Evolutionary conservation across 1,139 yeast genomes (phyloP).

Genomic region (Arxiozyma heterogenica): DNA sequence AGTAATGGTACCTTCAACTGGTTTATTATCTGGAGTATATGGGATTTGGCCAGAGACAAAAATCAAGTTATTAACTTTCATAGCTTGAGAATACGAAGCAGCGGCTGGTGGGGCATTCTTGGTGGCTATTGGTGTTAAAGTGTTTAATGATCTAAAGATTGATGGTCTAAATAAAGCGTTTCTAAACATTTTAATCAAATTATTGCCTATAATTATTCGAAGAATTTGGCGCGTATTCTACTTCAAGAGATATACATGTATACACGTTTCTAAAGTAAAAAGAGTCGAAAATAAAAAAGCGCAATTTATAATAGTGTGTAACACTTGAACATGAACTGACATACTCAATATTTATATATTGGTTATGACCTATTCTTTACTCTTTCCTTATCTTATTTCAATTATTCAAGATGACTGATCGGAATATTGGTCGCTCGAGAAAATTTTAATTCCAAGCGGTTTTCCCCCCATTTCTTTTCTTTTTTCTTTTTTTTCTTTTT

Average conservation of each 20-base stretch:
- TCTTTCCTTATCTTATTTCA: neutral
- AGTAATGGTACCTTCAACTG: conserved; percentile 65
- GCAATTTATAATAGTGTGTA: neutral
- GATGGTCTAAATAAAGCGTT: conserved; percentile 15
- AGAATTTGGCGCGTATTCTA: conserved; percentile 34
- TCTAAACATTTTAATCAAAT: conserved; percentile 13
- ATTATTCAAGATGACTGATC: neutral
- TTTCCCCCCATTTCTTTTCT: no score
- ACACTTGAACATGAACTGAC: no score
- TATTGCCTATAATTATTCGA: no score
- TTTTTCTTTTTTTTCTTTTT: no score
- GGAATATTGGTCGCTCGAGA: neutral
- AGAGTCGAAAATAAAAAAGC: neutral
- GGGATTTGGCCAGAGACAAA: conserved; percentile 96
- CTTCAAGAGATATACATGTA: no score
- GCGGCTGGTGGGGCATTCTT: conserved; percentile 90
- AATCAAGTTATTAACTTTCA: conserved; percentile 76
- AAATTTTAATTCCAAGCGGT: neutral
- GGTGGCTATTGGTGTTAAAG: conserved; percentile 39
- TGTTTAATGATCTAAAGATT: conserved; percentile 23
- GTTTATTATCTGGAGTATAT: conserved; percentile 71
- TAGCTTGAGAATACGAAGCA: conserved; percentile 89
- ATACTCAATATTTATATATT: no score
- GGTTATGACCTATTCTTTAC: no score
- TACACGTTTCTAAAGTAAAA: no score